A percentile compares a stretch with the other conserved stretches of the same genome.
phyloP scores from a whole-genome alignment of 345 rosid genomes.

The Murraya paniculata region DNA sequence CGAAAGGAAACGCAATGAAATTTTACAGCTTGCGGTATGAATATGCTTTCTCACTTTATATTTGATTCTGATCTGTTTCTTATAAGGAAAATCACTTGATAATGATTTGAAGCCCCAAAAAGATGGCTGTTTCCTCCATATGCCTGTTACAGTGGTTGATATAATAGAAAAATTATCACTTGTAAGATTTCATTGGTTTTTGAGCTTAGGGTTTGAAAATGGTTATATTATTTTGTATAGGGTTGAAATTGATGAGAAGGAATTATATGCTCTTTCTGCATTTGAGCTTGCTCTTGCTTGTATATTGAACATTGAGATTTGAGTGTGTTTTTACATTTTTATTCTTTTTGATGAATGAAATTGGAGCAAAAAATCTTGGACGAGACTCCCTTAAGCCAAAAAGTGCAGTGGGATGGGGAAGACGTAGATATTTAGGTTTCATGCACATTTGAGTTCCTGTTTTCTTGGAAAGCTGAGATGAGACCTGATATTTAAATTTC shows the following conservation, averaged over 20 bases:
- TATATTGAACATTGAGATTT: neutral
- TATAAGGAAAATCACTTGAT: neutral
- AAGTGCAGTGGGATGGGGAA: neutral
- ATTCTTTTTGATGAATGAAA: neutral
- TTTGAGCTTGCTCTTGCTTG: neutral
- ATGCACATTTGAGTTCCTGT: neutral
- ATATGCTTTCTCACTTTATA: neutral
- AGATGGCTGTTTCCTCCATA: neutral
- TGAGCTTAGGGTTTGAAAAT: neutral
- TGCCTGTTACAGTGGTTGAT: neutral
- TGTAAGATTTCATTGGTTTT: neutral
- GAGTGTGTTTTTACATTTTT: neutral
- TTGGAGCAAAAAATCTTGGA: neutral
- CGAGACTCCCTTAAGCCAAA: neutral
- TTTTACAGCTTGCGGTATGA: slow-evolving; percentile 86
- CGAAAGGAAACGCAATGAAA: slow-evolving; percentile 95
- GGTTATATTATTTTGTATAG: neutral
- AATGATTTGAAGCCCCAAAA: neutral
- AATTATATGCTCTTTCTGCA: neutral
- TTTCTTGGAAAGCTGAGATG: neutral
- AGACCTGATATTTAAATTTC: neutral
- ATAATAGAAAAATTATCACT: neutral
- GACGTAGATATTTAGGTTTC: neutral
- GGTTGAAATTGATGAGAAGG: neutral
- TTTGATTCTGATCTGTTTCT: neutral